Conservation (phyloP, 2,329 filamentous ascomycete species). For the Ophiostoma ips region DNA sequence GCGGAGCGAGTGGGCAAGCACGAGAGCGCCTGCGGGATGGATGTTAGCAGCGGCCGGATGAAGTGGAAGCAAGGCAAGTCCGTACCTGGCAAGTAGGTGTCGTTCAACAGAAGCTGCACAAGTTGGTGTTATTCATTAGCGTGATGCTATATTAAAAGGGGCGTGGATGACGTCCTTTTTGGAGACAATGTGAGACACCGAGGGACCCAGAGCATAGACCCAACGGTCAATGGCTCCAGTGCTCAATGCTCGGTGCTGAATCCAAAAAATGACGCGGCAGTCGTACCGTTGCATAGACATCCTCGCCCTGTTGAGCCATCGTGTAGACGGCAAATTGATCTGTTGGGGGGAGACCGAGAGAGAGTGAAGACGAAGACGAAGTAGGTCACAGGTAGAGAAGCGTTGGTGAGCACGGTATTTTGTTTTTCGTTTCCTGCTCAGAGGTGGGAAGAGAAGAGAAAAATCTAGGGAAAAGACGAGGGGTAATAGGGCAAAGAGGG, state of each 20-base stretch:
- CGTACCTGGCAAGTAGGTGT: slow-evolving; percentile 82
- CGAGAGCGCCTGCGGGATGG: slow-evolving; percentile 66
- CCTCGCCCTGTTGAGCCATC: slow-evolving; percentile 30
- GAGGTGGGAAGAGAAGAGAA: background rate
- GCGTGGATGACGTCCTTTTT: too few relatives aligned
- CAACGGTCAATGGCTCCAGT: too few relatives aligned
- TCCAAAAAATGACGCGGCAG: too few relatives aligned
- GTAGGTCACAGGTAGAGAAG: too few relatives aligned
- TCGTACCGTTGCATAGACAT: slow-evolving; percentile 44
- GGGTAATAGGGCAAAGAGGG: background rate
- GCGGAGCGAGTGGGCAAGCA: slow-evolving; percentile 85
- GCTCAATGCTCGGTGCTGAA: too few relatives aligned
- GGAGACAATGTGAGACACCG: background rate
- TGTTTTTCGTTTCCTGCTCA: background rate
- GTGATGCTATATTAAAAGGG: too few relatives aligned
- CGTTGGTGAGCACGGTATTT: too few relatives aligned
- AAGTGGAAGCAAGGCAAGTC: background rate
- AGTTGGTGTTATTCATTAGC: too few relatives aligned
- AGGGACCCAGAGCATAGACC: background rate
- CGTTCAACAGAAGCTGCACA: slow-evolving; percentile 72
- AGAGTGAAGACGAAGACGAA: background rate
- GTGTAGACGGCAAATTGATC: slow-evolving; percentile 12
- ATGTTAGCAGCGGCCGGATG: slow-evolving; percentile 5
- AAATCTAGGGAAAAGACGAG: background rate
- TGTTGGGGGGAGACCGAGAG: background rate